Evolutionary conservation across 345 rosid species (phyloP), one percentile per base, ranked within the genome.

Genomic region (Psidium friedrichsthalianum): DNA sequence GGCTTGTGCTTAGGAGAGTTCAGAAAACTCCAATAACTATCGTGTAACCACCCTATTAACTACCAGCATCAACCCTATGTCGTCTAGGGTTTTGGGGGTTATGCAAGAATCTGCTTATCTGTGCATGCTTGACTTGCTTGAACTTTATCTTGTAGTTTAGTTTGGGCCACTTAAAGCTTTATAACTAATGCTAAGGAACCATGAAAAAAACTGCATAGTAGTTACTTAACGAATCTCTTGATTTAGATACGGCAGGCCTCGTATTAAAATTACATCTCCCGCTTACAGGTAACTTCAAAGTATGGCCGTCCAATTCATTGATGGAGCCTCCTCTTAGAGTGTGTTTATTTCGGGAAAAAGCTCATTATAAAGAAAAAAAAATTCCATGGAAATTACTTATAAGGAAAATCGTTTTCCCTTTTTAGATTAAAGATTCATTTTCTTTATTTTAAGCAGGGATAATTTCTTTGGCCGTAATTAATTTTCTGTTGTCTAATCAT

Each of bases 301-400:
- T 0, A 8, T 32, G 47, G 78, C 78, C 24, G 36, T 69, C 13
- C 78, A 32, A 32, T 69, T 36, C 24, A 36, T 69, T 32, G 47
- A 36, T 69, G 47, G 78, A 32, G 47, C 47, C 78, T 69, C 32
- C 0, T 69, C 74, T 14, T 1, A 29, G 1, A 22, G 13, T 2
- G 6, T 36, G 24, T 18, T 69, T 69, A 22, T 69, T 69, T 61
- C 21, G 11, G 0, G 10, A 61, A 61, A 61, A 61, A 61, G 10
- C 14, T 61, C 40, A 29, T 61, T 11, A 14, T 3, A 29, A 27
- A 61, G 11, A 18, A 61, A 61, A 61, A 29, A 61, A 61, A 29
- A 0, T 27, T 27, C 3, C 4, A n/a, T 0, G 7, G 0, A 27
- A 59, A n/a, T 5, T 59, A 12, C 32, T 59, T 61, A 29, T 15